These are phyloP conservation scores for Candida koratica DNA, from an alignment of 805 yeast species.

Conservation along the genomic window DNA sequence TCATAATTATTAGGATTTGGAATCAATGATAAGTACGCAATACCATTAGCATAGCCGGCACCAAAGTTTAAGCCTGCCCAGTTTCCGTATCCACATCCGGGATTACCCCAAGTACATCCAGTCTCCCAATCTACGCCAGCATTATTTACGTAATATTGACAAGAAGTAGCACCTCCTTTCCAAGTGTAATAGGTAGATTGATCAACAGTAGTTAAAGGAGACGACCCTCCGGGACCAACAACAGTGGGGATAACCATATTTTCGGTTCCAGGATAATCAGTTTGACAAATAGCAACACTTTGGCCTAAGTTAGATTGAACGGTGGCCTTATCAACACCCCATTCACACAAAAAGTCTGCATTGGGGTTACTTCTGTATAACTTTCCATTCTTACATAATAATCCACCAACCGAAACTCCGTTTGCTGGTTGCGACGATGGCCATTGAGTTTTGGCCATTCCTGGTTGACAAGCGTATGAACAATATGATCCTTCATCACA, in stretches of 20 bases:
- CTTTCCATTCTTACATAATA: conserved; percentile 57
- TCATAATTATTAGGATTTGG: conserved; percentile 70
- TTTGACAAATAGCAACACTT: conserved; percentile 65
- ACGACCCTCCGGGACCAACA: conserved; percentile 48
- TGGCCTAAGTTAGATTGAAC: conserved; percentile 49
- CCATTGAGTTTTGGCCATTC: conserved; percentile 82
- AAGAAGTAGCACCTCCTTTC: conserved; percentile 61
- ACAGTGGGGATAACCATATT: conserved; percentile 74
- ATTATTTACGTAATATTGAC: conserved; percentile 73
- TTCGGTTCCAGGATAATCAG: conserved; percentile 81
- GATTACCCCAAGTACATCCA: conserved; percentile 70
- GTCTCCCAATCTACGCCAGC: conserved; percentile 66
- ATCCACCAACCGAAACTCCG: conserved; percentile 73
- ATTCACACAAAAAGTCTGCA: conserved; percentile 55
- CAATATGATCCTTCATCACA: conserved; percentile 70
- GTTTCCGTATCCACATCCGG: conserved; percentile 62
- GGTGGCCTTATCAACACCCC: conserved; percentile 55
- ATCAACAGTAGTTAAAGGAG: conserved; percentile 58
- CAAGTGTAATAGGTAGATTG: conserved; percentile 56
- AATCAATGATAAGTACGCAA: conserved; percentile 65
- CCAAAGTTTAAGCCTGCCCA: conserved; percentile 80
- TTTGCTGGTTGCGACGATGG: conserved; percentile 61
- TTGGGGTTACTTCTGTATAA: conserved; percentile 57
- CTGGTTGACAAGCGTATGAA: conserved; percentile 74
- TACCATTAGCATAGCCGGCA: conserved; percentile 62